Evolutionary conservation across 495 filamentous ascomycete genomes (phyloP).

Genomic region (Podospora pseudopauciseta): DNA sequence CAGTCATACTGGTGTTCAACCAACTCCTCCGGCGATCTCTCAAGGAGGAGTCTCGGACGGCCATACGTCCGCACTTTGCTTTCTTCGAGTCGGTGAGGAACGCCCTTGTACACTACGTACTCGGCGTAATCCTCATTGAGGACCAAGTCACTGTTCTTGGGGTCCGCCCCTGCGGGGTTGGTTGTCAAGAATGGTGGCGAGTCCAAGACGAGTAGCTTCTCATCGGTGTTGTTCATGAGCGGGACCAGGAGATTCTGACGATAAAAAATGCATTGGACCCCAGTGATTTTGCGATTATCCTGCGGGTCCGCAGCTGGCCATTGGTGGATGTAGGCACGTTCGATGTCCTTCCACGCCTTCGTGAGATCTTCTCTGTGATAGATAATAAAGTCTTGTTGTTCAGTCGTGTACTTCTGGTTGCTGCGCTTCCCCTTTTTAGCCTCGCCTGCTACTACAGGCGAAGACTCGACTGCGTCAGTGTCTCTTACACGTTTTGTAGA

Average conservation of each 20-base stretch:
- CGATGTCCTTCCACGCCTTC: conserved; percentile 32
- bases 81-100: neutral
- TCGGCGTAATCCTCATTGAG: conserved; percentile 4
- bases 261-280: conserved; percentile 39
- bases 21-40: conserved; percentile 41
- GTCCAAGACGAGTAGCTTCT: conserved; percentile 12
- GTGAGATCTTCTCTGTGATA: conserved; percentile 37
- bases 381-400: conserved; percentile 28
- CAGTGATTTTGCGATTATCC: conserved; percentile 21
- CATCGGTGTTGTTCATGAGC: neutral
- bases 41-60: conserved; percentile 19
- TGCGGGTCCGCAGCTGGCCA: conserved; percentile 16
- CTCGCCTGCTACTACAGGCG: neutral
- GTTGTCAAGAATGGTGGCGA: neutral
- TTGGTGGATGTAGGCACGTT: conserved; percentile 25
- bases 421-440: conserved; percentile 10
- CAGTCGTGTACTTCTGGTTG: conserved; percentile 23
- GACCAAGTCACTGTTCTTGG: neutral
- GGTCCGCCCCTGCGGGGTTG: neutral
- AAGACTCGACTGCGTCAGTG: neutral
- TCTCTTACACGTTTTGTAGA: neutral
- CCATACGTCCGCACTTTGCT: conserved; percentile 7
- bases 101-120: neutral
- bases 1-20: conserved; percentile 34
- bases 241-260: conserved; percentile 35